phyloP scores from a whole-genome alignment of 2,329 filamentous ascomycete species.

The Xylariaceae sp. region DNA sequence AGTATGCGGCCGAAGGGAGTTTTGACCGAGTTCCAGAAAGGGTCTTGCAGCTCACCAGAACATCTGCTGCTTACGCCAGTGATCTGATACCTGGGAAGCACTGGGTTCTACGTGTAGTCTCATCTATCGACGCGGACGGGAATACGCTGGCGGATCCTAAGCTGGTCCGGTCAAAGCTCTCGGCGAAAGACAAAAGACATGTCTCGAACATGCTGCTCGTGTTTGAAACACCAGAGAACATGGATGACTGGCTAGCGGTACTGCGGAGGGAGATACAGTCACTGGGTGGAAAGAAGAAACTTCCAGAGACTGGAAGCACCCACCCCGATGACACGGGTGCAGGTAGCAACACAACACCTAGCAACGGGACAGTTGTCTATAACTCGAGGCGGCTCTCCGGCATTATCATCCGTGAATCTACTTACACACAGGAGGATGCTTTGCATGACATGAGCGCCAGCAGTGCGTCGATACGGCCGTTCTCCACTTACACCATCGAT shows the following conservation, averaged over 20 bases:
- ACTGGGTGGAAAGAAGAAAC: conserved; percentile 59
- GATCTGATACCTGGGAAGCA: conserved; percentile 75
- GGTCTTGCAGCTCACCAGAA: conserved; percentile 63
- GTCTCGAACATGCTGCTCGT: conserved; percentile 65
- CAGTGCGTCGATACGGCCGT: conserved; percentile 23
- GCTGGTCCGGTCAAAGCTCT: conserved; percentile 60
- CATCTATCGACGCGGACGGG: conserved; percentile 56
- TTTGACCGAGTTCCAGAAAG: conserved; percentile 71
- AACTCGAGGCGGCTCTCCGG: conserved; percentile 44
- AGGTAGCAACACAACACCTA: no score
- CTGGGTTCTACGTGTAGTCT: conserved; percentile 73
- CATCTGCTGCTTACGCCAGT: conserved; percentile 74
- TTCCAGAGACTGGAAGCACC: conserved; percentile 54
- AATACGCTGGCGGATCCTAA: conserved; percentile 44
- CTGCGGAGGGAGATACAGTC: conserved; percentile 66
- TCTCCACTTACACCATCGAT: conserved; percentile 42
- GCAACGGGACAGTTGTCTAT: conserved; percentile 39
- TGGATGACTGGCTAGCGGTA: conserved; percentile 68
- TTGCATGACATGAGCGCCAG: conserved; percentile 24
- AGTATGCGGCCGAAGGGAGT: conserved; percentile 65
- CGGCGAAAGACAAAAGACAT: conserved; percentile 54
- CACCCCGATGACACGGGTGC: conserved; percentile 36
- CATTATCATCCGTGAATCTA: conserved; percentile 33
- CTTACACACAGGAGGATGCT: conserved; percentile 28
- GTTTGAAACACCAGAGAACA: conserved; percentile 65